phyloP scores from a whole-genome alignment of 192 early-diverging fungal species.

The Coemansia javaensis region DNA sequence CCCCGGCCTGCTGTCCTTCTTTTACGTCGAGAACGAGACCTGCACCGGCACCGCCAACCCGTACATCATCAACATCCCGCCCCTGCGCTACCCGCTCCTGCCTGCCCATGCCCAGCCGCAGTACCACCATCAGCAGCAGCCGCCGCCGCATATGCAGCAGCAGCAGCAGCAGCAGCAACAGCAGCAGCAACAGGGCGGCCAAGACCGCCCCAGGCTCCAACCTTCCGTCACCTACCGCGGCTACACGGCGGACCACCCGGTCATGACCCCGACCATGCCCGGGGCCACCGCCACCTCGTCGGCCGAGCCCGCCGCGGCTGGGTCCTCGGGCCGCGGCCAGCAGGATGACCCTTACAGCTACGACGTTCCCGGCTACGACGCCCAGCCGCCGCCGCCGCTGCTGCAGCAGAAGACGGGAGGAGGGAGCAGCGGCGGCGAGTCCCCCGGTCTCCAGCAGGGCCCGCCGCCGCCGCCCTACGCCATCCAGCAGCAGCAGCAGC shows the following conservation, averaged over 20 bases:
- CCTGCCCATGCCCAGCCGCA: conserved; percentile 4
- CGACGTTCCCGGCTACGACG: conserved; percentile 33
- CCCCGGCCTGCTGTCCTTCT: conserved; percentile 41
- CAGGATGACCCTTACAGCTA: conserved; percentile 32
- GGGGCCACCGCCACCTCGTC: too few relatives aligned
- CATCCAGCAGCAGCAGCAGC: conserved; percentile 3
- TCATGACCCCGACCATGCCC: neutral
- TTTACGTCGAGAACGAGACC: conserved; percentile 47
- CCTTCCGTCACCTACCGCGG: conserved; percentile 25
- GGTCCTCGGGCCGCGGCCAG: too few relatives aligned
- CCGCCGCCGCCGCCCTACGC: conserved; percentile 41
- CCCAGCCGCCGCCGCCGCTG: too few relatives aligned
- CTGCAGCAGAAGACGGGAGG: too few relatives aligned
- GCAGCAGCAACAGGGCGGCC: neutral
- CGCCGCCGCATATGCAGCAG: neutral
- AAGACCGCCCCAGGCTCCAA: conserved; percentile 1
- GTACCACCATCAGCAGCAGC: too few relatives aligned
- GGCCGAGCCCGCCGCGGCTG: too few relatives aligned
- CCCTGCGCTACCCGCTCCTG: conserved; percentile 38
- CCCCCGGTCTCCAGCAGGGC: neutral
- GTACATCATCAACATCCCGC: conserved; percentile 45
- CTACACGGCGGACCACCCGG: conserved; percentile 10
- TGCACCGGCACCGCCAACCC: conserved; percentile 38
- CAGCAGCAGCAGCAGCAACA: neutral
- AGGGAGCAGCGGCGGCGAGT: neutral